Base-by-base conservation (phyloP, 176 grass and related monocot species). In the Oropetium thomaeum region DNA sequence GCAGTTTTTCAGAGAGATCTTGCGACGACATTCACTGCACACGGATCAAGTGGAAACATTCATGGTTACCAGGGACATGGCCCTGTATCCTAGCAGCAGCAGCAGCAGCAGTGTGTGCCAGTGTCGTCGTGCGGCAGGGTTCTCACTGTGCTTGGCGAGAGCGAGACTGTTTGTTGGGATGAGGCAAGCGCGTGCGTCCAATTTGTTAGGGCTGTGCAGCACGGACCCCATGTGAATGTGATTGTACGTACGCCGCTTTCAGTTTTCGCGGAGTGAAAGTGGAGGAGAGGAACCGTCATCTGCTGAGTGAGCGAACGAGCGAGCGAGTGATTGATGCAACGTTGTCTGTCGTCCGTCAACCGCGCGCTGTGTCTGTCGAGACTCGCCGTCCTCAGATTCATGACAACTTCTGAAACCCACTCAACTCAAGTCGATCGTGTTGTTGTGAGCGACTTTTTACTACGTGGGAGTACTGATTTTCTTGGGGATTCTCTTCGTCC, bases 341-440 rank as follows among this genome's bases (percentile, higher is more conserved):
- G 15, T 44, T n/a, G n/a, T n/a, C n/a, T n/a, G n/a, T n/a, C n/a
- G n/a, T n/a, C n/a, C n/a, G 84, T 65, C 78, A 10, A 35, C 13
- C 10, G 41, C 52, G 23, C 53, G 10, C 53, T 57, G 67, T 47
- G 48, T 57, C 66, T 58, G 58, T 48, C 63, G 14, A 25, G 17
- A 20, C 70, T 16, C 38, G 28, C 58, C 67, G 51, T 82, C 73
- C 73, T 87, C 79, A 60, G 49, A 82, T 78, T 67, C 85, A 48
- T 22, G 38, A 40, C 5, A 19, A 16, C 14, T 35, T 85, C 45
- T 25, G 69, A 20, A 52, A 5, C 29, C 48, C n/a, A n/a, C n/a
- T n/a, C n/a, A n/a, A n/a, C n/a, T n/a, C n/a, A n/a, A n/a, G n/a
- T n/a, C n/a, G n/a, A n/a, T n/a, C n/a, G n/a, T n/a, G n/a, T n/a